Evolutionary conservation across 2,329 filamentous ascomycete genomes (phyloP).

Genomic region (Botrytis byssoidea): DNA sequence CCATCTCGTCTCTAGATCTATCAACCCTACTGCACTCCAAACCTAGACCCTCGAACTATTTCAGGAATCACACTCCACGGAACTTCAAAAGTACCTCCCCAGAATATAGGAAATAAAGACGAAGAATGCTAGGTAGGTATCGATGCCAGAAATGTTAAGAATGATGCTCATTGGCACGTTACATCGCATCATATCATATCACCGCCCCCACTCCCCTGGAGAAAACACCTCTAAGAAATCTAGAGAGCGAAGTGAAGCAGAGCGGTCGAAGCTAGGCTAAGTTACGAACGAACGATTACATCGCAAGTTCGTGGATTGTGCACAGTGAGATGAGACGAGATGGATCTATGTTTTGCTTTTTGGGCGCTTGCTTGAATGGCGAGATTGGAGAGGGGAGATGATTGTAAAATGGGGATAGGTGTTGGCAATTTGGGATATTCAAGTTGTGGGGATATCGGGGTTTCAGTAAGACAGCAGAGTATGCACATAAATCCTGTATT

Average conservation of each 20-base stretch:
- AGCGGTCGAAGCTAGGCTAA: not conserved
- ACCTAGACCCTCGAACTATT: not conserved
- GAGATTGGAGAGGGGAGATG: not conserved
- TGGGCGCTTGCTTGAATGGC: no score
- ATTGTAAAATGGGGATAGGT: not conserved
- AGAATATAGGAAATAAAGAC: accelerated
- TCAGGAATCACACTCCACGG: not conserved
- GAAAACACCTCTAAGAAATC: not conserved
- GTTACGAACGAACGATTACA: not conserved
- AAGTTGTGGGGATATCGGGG: not conserved
- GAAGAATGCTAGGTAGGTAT: no score
- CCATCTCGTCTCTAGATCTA: no score
- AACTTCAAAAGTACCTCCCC: accelerated
- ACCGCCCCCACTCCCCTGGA: no score
- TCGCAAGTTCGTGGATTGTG: no score
- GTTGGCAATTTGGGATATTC: no score
- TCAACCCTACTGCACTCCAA: no score
- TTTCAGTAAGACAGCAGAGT: no score
- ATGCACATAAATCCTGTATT: not conserved
- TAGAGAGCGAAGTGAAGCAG: not conserved
- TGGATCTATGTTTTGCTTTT: not conserved
- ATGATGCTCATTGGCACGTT: no score
- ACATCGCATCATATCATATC: no score
- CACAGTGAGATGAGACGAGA: not conserved
- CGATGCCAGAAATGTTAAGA: no score